Conservation (phyloP, 345 rosid genomes). For the Diplotaxis tenuifolia region DNA sequence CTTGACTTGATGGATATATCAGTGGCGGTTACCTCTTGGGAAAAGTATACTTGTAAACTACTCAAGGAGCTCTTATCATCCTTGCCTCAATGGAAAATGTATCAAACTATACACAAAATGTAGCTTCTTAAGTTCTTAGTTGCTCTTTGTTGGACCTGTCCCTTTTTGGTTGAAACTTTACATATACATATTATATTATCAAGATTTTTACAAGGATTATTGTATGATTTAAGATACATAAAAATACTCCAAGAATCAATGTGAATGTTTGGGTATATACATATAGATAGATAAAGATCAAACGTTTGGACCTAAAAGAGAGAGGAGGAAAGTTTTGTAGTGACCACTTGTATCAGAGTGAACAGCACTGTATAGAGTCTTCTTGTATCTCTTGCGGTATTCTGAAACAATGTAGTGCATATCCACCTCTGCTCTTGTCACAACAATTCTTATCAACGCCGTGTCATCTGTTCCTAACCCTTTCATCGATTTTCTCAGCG, state of each 20-base stretch:
- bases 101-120: conserved; percentile 46
- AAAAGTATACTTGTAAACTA: conserved; percentile 46
- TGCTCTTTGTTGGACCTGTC: background rate
- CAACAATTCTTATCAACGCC: conserved; percentile 50
- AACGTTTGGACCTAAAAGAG: conserved; percentile 50
- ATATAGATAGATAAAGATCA: conserved; percentile 5
- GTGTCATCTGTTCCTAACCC: conserved; percentile 62
- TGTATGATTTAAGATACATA: background rate
- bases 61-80: conserved; percentile 45
- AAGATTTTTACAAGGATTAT: conserved; percentile 6
- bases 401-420: conserved; percentile 51
- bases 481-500: conserved; percentile 56
- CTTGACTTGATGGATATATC: conserved; percentile 46
- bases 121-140: background rate
- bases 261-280: background rate
- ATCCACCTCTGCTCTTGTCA: conserved; percentile 59
- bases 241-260: background rate
- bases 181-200: background rate
- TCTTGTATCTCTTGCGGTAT: conserved; percentile 49
- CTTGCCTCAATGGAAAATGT: conserved; percentile 60
- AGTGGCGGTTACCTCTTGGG: conserved; percentile 46
- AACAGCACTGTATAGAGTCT: conserved; percentile 47
- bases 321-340: conserved; percentile 55
- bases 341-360: conserved; percentile 60
- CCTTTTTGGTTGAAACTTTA: background rate